Conservation (phyloP, 306 rosid species). For the Cucumis sativus region DNA sequence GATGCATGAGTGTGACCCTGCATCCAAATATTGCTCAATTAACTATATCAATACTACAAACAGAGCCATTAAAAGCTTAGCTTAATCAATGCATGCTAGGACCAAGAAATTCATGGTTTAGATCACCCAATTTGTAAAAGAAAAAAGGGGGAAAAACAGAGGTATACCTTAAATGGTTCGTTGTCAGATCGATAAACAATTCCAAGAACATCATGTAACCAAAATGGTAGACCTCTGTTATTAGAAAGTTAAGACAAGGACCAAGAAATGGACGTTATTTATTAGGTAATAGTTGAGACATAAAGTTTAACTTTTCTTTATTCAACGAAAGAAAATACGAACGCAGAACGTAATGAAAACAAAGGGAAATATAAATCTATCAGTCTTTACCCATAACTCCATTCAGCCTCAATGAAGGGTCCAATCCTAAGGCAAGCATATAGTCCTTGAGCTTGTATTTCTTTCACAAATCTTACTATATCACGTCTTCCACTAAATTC, state of each 20-base stretch:
- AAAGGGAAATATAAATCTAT: too few relatives aligned
- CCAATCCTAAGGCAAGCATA: slow-evolving; percentile 74
- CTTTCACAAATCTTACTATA: slow-evolving; percentile 53
- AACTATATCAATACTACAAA: too few relatives aligned
- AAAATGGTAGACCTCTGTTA: slow-evolving; percentile 68
- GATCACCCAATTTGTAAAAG: too few relatives aligned
- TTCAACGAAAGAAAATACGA: too few relatives aligned
- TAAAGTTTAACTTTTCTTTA: background rate
- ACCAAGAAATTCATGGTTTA: too few relatives aligned
- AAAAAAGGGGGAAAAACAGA: background rate
- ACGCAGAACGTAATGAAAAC: too few relatives aligned
- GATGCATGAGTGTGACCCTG: background rate
- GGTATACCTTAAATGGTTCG: slow-evolving; percentile 58
- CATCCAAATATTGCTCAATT: too few relatives aligned
- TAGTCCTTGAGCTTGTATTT: slow-evolving; percentile 64
- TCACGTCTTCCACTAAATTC: slow-evolving; percentile 57
- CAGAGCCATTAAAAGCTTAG: too few relatives aligned
- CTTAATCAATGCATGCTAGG: too few relatives aligned
- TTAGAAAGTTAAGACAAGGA: background rate
- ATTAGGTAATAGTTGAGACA: background rate
- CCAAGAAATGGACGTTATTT: background rate
- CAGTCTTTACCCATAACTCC: slow-evolving; percentile 49
- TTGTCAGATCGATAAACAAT: slow-evolving; percentile 68
- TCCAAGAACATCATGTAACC: slow-evolving; percentile 64
- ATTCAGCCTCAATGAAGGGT: slow-evolving; percentile 82